Conservation (phyloP, 1,139 yeast species). For the Debaryomyces robertsiae region DNA sequence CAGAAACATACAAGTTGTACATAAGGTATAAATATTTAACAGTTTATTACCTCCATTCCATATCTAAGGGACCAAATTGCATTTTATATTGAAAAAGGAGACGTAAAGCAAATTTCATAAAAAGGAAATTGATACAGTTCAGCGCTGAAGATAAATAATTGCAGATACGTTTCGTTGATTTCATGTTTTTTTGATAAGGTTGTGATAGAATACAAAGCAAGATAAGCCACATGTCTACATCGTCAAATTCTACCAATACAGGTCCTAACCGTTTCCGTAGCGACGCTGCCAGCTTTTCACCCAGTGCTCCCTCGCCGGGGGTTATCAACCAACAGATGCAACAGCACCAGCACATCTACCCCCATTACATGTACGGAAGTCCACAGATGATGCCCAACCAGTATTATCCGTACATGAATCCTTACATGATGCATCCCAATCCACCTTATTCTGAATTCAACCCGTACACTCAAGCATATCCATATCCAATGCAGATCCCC, state of each 20-base stretch:
- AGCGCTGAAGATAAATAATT: conserved; percentile 1
- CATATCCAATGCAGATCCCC: conserved; percentile 16
- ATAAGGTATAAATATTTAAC: conserved; percentile 9
- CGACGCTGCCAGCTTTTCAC: conserved; percentile 46
- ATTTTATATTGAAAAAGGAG: conserved; percentile 5
- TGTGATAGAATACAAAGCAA: conserved; percentile 3
- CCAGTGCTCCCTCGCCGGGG: conserved; percentile 27
- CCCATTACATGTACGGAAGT: conserved; percentile 25
- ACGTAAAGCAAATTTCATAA: conserved; percentile 7
- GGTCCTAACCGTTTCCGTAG: conserved; percentile 46
- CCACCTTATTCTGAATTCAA: conserved; percentile 17
- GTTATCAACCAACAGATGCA: conserved; percentile 20
- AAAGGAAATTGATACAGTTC: conserved; percentile 7
- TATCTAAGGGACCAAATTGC: conserved; percentile 9
- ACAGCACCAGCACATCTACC: conserved; percentile 22
- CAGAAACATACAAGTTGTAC: conserved; percentile 7
- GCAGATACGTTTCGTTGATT: conserved; percentile 8
- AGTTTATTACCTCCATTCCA: conserved; percentile 10
- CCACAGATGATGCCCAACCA: conserved; percentile 19
- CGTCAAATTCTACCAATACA: conserved; percentile 23
- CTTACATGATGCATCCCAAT: conserved; percentile 17
- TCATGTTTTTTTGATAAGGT: conserved; percentile 8
- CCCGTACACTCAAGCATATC: conserved; percentile 14
- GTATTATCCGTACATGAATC: conserved; percentile 19
- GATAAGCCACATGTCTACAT: conserved; percentile 17